A percentile compares a stretch with the other conserved stretches of the same genome.
phyloP scores from a whole-genome alignment of 306 rosid genomes.

The Rosa lucieae region DNA sequence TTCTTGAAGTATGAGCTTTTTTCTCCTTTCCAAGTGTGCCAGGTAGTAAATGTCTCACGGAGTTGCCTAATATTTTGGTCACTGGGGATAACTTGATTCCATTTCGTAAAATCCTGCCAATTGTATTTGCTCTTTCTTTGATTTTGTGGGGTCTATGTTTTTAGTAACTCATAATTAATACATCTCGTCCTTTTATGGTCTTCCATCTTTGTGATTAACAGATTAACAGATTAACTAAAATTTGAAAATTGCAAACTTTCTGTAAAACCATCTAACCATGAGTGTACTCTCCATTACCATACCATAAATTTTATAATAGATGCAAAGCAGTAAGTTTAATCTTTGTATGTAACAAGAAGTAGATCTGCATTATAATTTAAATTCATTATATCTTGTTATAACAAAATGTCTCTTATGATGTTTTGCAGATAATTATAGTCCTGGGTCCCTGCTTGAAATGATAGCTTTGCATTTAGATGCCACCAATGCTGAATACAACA shows the following conservation, averaged over 20 bases:
- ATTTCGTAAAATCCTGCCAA: background rate
- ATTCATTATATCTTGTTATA: background rate
- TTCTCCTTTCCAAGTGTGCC: background rate
- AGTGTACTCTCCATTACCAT: background rate
- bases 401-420: background rate
- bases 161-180: background rate
- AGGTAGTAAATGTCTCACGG: background rate
- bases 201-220: background rate
- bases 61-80: background rate
- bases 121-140: background rate
- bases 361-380: background rate
- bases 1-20: background rate
- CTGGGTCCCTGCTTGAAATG: conserved; percentile 64
- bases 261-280: background rate
- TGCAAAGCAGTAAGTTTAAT: background rate
- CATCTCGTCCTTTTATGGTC: background rate
- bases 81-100: background rate
- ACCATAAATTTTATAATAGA: background rate
- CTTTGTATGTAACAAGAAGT: background rate
- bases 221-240: background rate
- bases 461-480: conserved; percentile 79
- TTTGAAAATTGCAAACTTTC: background rate
- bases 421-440: conserved; percentile 63
- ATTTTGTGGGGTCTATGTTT: background rate
- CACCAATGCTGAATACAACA: conserved; percentile 48